Conservation (phyloP, 306 rosid genomes). For the Begonia masoniana region DNA sequence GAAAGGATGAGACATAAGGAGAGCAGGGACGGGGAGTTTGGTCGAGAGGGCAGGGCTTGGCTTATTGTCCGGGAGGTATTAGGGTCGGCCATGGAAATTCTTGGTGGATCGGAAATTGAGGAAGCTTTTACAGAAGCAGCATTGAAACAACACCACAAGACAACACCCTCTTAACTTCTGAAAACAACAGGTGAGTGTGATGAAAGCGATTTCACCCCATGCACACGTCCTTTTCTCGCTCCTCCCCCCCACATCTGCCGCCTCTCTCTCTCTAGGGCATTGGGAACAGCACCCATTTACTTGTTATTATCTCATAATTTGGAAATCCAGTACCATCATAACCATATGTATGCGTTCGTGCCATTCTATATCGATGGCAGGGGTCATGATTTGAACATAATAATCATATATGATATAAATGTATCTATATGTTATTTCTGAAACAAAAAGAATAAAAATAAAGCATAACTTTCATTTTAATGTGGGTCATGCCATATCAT, state of each 20-base stretch:
- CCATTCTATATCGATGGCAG: no score
- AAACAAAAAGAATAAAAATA: no score
- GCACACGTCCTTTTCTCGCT: conserved; percentile 99
- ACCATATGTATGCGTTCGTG: conserved; percentile 3
- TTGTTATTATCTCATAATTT: conserved; percentile 8
- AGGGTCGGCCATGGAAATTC: conserved; percentile 9
- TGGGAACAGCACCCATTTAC: conserved; percentile 52
- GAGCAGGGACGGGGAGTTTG: conserved; percentile 24
- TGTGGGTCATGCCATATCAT: no score
- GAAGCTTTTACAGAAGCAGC: conserved; percentile 11
- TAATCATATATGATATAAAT: no score
- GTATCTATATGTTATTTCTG: no score
- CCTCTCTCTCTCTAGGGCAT: conserved; percentile 47
- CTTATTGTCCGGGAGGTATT: conserved; percentile 23
- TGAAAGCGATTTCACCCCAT: conserved; percentile 98
- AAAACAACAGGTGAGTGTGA: conserved; percentile 71
- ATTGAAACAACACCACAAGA: conserved; percentile 40
- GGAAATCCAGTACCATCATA: conserved; percentile 7
- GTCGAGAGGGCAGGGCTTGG: background rate
- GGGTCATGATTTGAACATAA: no score
- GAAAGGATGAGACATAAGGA: conserved; percentile 7
- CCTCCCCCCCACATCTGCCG: conserved; percentile 99
- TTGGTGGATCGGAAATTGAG: conserved; percentile 44
- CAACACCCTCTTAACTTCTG: conserved; percentile 54
- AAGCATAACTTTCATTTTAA: no score